phyloP scores from a whole-genome alignment of 768 basidiomycete genomes.

The Aureoboletus auriporus region DNA sequence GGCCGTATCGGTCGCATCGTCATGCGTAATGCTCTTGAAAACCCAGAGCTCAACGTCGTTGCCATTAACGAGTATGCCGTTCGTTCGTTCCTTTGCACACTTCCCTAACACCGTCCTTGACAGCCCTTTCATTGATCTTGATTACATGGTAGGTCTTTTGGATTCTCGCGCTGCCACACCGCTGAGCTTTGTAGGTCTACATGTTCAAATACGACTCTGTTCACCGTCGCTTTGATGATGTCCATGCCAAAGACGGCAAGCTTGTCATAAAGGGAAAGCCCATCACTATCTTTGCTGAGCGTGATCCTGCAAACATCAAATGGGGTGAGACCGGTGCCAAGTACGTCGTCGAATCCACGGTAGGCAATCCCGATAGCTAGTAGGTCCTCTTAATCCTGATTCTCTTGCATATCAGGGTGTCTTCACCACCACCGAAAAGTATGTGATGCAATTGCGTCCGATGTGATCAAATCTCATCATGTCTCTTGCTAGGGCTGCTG shows the following conservation, averaged over 20 bases:
- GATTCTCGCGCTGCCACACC: neutral
- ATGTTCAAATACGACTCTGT: constrained; percentile 98
- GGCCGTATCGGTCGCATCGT: constrained; percentile 99
- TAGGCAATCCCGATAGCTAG: constrained; percentile 31
- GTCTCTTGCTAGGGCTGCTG: constrained; percentile 57
- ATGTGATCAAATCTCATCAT: constrained; percentile 2
- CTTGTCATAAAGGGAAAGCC: constrained; percentile 78
- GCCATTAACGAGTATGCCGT: constrained; percentile 87
- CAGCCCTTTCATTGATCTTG: constrained; percentile 95
- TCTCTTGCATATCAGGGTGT: constrained; percentile 58
- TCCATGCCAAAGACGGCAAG: constrained; percentile 84
- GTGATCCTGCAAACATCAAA: constrained; percentile 79
- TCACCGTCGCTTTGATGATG: constrained; percentile 83
- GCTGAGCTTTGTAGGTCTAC: constrained; percentile 61
- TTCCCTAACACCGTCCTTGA: constrained; percentile 3
- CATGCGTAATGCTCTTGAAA: constrained; percentile 84
- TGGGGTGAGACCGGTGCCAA: constrained; percentile 82
- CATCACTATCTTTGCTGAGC: constrained; percentile 78
- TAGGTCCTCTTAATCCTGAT: constrained; percentile 3
- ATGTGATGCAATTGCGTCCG: constrained; percentile 25
- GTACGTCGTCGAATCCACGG: constrained; percentile 96
- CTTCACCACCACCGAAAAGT: constrained; percentile 93
- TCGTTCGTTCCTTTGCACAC: neutral
- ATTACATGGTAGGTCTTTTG: constrained; percentile 77
- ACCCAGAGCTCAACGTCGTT: constrained; percentile 75